Evolutionary conservation across 495 filamentous ascomycete species (phyloP), one percentile per base, ranked within the genome.

Genomic region (Aspergillus baeticus): DNA sequence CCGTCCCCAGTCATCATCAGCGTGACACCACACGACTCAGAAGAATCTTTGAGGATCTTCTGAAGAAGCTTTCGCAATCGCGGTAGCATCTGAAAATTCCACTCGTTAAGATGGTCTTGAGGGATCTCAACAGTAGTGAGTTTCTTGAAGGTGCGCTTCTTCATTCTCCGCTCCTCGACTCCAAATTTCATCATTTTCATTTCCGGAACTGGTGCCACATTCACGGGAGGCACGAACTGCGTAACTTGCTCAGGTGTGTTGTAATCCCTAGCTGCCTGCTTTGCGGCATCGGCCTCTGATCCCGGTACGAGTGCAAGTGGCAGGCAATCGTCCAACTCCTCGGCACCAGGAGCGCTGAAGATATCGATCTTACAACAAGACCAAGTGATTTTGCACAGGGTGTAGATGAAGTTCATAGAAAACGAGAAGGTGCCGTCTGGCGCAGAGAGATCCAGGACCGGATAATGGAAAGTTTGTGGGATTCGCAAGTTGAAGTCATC

Each of bases 1-100:
- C 81, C 80, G 45, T 89, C 86, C 49, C 88, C 88, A 29, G 89
- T 84, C 65, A 87, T 88, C 67, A 89, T 87, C 13, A 91, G 77
- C 20, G 82, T 86, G 13, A 87, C 87, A 53, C 87, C 85, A 20
- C 88, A 88, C 2, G 88, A 90, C 63, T 92, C 88, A 1, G 70
- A 70, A 1, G 78, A 74, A 3, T 80, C 75, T 20, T 79, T 81
- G 68, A 85, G 57, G 73, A 81, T 71, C 78, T 88, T 75, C 73
- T 83, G 75, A 68, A 91, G 68, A 78, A 92, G 64, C 67, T 80
- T 75, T 62, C 89, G 86, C 60, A 92, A 75, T 57, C 86, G 81
- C 0, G 87, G 87, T 77, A 90, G 84, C 61, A 90, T 73, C 2
- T 81, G 77, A 22, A 77, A 82, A 55, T 90, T 87, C 85, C 88